Evolutionary conservation across 2,329 filamentous ascomycete genomes (phyloP), one percentile per base, ranked within the genome.

Genomic region (Cladophialophora exuberans): DNA sequence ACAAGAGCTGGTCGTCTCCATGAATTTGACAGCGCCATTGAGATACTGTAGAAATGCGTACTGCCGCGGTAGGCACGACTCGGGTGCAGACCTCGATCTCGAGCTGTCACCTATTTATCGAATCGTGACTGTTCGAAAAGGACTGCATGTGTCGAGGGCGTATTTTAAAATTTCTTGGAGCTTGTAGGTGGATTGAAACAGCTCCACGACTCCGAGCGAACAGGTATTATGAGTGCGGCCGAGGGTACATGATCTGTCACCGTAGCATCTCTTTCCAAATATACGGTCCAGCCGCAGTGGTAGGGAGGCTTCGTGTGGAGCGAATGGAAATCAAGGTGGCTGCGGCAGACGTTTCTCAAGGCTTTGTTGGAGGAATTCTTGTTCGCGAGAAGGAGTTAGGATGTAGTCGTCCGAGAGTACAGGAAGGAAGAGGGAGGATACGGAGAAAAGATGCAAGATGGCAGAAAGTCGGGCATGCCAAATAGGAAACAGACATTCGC

Each of bases 1-100:
- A 86, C 81, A 64, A 90, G 51, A 5, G 39, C 44, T 41, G 49
- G 35, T 31, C 56, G 52, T 38, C 31, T 51, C 39, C 48, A 49
- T 28, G 46, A 49, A 3, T 49, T 36, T 5, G 46, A 49, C 23
- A 49, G 28, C 9, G 46, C 46, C 46, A 49, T 49, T n/a, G 33
- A 41, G 22, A n/a, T n/a, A n/a, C n/a, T n/a, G 23, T 15, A 17
- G 13, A 5, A n/a, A 10, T 9, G 33, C 6, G 35, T 33, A 10
- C 15, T 2, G 13, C 11, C 20, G 20, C 13, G 22, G 18, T 31
- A 13, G 20, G 36, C n/a, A 22, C 17, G 31, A 13, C 11, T 26
- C 10, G 17, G 33, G 7, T 38, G 31, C 31, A 39, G 35, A 22
- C 22, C 18, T 18, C 20, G 9, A 33, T 20, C 33, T 23, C 13